Percentiles rank a stretch among this genome's conserved stretches.
Evolutionary conservation across 1,139 yeast genomes (phyloP).

Genomic region (Candida labiduridarum): DNA sequence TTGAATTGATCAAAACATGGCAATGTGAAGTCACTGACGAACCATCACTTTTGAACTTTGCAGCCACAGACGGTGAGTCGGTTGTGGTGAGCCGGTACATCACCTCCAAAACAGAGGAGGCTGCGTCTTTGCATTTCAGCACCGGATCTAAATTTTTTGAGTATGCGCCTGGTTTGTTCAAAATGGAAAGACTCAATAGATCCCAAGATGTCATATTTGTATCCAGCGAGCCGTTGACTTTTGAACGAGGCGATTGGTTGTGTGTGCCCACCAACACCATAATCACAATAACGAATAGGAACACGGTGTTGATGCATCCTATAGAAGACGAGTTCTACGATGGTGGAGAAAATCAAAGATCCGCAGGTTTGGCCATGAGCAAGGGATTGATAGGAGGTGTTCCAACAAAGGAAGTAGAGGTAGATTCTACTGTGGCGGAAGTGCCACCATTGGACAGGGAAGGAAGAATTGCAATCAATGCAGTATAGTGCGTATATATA

Average conservation of each 20-base stretch:
- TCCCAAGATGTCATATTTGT: constrained; percentile 95
- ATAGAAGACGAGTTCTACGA: constrained; percentile 87
- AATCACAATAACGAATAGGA: constrained; percentile 73
- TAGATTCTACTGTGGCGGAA: constrained; percentile 28
- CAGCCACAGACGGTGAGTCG: constrained; percentile 91
- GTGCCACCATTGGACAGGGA: constrained; percentile 89
- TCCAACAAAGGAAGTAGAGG: constrained; percentile 7
- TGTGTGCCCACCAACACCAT: constrained; percentile 92
- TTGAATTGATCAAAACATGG: constrained; percentile 74
- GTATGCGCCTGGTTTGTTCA: constrained; percentile 84
- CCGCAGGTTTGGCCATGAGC: constrained; percentile 81
- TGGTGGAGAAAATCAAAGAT: constrained; percentile 63
- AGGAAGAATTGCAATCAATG: constrained; percentile 49
- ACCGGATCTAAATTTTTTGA: constrained; percentile 92
- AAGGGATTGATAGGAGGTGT: constrained; percentile 80
- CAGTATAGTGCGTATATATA: background rate
- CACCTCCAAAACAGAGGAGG: constrained; percentile 88
- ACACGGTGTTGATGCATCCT: constrained; percentile 89
- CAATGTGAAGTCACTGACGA: constrained; percentile 51
- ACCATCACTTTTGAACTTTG: constrained; percentile 89
- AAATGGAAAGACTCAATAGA: constrained; percentile 91
- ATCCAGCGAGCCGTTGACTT: constrained; percentile 94
- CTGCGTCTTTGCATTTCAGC: constrained; percentile 93
- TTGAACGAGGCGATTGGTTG: constrained; percentile 97
- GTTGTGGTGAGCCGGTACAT: constrained; percentile 88